These are phyloP conservation scores for Chenopodium berlandieri DNA, from an alignment of 148 eudicot genomes.

Conservation along the genomic window DNA sequence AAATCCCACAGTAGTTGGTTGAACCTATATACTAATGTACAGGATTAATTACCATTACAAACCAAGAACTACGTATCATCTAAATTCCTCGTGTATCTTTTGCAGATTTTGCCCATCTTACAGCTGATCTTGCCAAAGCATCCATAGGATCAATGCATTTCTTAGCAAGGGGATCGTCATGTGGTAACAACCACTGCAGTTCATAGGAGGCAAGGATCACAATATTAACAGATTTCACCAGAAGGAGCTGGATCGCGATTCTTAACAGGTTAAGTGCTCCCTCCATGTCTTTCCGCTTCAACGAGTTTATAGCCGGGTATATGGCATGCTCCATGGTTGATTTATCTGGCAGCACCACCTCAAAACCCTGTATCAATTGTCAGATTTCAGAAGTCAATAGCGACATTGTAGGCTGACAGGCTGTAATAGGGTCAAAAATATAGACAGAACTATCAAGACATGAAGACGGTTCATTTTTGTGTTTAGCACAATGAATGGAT, in stretches of 20 bases:
- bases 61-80: not conserved
- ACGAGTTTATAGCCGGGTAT: conserved; percentile 48
- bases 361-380: conserved; percentile 45
- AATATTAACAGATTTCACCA: conserved; percentile 53
- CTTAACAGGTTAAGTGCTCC: conserved; percentile 64
- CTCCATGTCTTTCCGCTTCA: conserved; percentile 48
- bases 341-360: conserved; percentile 55
- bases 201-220: conserved; percentile 64
- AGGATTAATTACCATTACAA: not conserved
- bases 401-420: not conserved
- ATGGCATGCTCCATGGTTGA: conserved; percentile 53
- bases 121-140: conserved; percentile 54
- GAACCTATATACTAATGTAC: not conserved
- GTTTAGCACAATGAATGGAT: not conserved
- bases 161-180: conserved; percentile 56
- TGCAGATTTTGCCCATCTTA: conserved; percentile 58
- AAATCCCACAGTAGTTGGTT: not conserved
- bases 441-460: not conserved
- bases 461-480: not conserved
- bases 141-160: conserved; percentile 70
- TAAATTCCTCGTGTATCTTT: conserved; percentile 12
- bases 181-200: conserved; percentile 46
- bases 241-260: conserved; percentile 52
- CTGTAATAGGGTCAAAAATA: not conserved
- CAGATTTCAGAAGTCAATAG: not conserved